Base-by-base conservation (phyloP, 1,284 basidiomycete genomes). In the Malassezia arunalokei region DNA sequence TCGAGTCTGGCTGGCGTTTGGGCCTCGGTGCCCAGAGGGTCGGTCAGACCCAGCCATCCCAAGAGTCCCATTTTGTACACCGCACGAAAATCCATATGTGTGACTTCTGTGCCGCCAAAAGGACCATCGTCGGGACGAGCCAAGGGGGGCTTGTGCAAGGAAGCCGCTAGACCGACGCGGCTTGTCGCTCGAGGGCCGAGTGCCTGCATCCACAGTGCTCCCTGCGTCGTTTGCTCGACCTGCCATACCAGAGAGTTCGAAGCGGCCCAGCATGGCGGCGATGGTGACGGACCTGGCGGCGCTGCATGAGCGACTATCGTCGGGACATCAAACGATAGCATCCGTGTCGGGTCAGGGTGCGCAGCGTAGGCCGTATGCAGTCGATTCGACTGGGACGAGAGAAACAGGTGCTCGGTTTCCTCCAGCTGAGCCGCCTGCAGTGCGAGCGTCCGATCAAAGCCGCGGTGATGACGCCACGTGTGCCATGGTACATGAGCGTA, bases 21-120 rank as follows among this genome's bases (percentile, higher is more conserved):
- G 28, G 12, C 15, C 39, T 40, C 27, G 3, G n/a, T 30, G 5
- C 24, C 12, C 3, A 29, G 14, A 20, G 28, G 50, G 6, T 52
- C 15, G 2, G 39, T 8, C 6, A 42, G 33, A 8, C 50, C 50
- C 9, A 52, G 39, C 30, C 24, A 47, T 8, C 52, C 47, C 6
- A 49, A 39, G 3, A 49, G 9, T 0, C 29, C 37, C 17, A 40
- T 47, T 53, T 43, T n/a, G 35, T 48, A 49, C 29, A 54, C 11
- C 4, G 33, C n/a, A 20, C 47, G 47, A 20, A 39, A 49, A 35
- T 54, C 52, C 12, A 49, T 20, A 4, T 31, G 52, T 15, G 47
- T 45, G 31, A 40, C 40, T 39, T 54, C 52, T 1, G n/a, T n/a
- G 14, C 47, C 43, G 5, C 53, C 53, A 43, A 55, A 55, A 7